Percentiles rank a stretch among this genome's conserved stretches.
Conservation (phyloP, 2,329 filamentous ascomycete genomes). For the Epichloe uncinata region DNA sequence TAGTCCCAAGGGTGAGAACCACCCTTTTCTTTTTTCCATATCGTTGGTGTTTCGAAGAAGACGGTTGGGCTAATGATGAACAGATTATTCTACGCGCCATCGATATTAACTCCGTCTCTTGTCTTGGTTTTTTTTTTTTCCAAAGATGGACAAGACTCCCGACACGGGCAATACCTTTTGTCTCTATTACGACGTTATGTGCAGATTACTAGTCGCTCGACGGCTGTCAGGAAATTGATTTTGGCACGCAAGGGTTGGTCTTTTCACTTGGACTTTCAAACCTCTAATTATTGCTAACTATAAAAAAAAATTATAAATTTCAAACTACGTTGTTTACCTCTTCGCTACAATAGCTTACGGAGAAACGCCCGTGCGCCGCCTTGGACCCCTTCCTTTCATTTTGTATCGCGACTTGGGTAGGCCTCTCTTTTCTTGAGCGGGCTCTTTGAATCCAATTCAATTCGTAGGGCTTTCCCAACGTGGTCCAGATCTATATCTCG, state of each 20-base stretch:
- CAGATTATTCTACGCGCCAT: conserved; percentile 25
- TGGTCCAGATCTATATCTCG: neutral
- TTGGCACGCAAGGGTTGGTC: conserved; percentile 14
- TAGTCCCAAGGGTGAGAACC: conserved; percentile 61
- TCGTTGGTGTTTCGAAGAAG: neutral
- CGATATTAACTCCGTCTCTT: conserved; percentile 16
- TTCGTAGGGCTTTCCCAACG: neutral
- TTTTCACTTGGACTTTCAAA: conserved; percentile 9
- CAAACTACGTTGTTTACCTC: neutral
- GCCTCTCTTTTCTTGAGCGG: neutral
- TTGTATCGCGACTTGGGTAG: neutral
- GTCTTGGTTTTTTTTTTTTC: neutral
- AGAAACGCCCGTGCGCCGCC: neutral
- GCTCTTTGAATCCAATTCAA: neutral
- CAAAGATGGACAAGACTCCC: neutral
- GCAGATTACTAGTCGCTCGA: neutral
- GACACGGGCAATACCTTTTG: neutral
- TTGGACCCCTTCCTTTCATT: neutral
- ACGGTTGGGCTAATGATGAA: neutral
- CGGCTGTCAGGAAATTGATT: neutral
- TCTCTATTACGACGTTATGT: neutral
- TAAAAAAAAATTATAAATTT: neutral
- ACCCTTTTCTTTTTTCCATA: neutral
- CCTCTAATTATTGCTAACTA: conserved; percentile 5
- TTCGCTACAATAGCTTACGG: neutral